Conservation (phyloP, 2,329 filamentous ascomycete genomes). For the Pyrenophora teres region DNA sequence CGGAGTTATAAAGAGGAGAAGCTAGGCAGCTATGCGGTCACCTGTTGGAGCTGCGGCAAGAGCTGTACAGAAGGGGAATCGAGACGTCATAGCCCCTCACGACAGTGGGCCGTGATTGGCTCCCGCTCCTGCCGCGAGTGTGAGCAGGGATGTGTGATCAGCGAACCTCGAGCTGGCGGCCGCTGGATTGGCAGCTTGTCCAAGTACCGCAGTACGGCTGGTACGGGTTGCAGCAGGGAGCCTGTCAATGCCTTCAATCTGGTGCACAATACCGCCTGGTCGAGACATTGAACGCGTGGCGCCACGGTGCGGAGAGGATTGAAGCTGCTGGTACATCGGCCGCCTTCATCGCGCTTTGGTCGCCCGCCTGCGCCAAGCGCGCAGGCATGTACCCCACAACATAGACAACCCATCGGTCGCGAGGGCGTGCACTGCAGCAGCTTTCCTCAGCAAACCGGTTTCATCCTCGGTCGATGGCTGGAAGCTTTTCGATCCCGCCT, state of each 20-base stretch:
- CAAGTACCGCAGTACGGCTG: not conserved
- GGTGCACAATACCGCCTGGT: not conserved
- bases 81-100: slow-evolving; percentile 38
- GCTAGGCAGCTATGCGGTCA: slow-evolving; percentile 32
- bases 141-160: slow-evolving; percentile 8
- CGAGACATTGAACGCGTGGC: not conserved
- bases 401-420: slow-evolving; percentile 5
- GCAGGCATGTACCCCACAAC: slow-evolving; percentile 21
- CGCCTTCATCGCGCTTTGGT: slow-evolving; percentile 1
- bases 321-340: slow-evolving; percentile 12
- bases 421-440: not conserved
- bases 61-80: slow-evolving; percentile 34
- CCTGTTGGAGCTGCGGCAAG: slow-evolving; percentile 30
- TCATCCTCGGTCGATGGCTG: slow-evolving; percentile 12
- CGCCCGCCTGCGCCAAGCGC: slow-evolving; percentile 6
- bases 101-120: slow-evolving; percentile 28
- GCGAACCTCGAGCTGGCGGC: no score
- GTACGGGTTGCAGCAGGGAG: not conserved
- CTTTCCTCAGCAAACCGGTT: slow-evolving; percentile 20
- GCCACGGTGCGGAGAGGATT: not conserved
- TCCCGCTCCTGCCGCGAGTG: slow-evolving; percentile 7
- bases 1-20: slow-evolving; percentile 32
- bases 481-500: slow-evolving; percentile 9
- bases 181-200: not conserved
- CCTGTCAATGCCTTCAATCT: not conserved